Conservation (phyloP, 192 early-diverging fungal genomes). For the Coemansia sp. region DNA sequence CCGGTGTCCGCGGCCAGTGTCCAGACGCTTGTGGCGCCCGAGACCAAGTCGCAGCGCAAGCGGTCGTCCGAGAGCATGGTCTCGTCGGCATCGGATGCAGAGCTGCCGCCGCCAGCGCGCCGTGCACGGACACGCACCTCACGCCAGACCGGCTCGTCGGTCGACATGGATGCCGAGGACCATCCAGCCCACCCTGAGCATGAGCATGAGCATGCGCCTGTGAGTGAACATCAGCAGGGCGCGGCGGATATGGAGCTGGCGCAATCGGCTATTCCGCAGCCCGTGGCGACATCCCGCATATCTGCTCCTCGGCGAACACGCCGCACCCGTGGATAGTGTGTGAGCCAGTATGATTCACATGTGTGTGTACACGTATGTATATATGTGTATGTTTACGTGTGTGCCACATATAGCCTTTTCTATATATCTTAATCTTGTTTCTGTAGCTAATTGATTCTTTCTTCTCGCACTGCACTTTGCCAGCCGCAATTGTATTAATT, state of each 20-base stretch:
- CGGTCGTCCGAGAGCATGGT: slow-evolving; percentile 17
- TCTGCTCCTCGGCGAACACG: slow-evolving; percentile 21
- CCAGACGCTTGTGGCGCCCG: neutral
- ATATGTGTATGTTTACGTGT: no score
- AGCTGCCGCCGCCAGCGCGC: slow-evolving; percentile 8
- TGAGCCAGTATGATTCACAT: no score
- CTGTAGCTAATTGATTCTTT: neutral
- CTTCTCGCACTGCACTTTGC: neutral
- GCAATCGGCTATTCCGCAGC: slow-evolving; percentile 7
- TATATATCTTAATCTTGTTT: slow-evolving; percentile 1
- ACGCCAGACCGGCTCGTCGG: slow-evolving; percentile 1
- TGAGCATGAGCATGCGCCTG: neutral
- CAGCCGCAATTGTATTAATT: no score
- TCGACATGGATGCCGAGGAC: neutral
- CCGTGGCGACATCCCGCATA: slow-evolving; percentile 10
- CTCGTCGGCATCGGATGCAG: slow-evolving; percentile 6
- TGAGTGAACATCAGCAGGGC: neutral
- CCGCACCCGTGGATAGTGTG: slow-evolving; percentile 28
- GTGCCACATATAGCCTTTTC: no score
- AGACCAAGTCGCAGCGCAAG: slow-evolving; percentile 10
- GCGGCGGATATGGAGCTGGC: neutral
- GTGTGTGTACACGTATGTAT: no score
- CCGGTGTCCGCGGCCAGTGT: slow-evolving; percentile 3
- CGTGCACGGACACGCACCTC: slow-evolving; percentile 10
- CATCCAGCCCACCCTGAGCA: neutral